Conservation (phyloP, 305 asterid genomes). For the Solanum hybrid region DNA sequence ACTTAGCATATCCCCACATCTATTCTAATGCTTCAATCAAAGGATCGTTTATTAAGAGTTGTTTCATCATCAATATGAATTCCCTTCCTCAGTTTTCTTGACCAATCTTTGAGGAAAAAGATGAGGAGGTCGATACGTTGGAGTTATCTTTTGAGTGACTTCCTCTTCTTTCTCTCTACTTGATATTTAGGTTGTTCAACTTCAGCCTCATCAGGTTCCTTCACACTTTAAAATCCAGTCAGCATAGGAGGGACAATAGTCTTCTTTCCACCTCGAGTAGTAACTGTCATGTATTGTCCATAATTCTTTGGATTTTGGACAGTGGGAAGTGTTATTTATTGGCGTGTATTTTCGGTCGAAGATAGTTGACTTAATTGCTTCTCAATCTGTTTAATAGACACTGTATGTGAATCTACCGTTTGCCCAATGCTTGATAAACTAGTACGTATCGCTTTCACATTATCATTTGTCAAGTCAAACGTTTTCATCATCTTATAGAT, state of each 20-base stretch:
- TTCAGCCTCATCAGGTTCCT: neutral
- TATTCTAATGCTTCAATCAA: neutral
- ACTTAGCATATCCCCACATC: neutral
- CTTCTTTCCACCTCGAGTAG: neutral
- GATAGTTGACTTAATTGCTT: too few relatives aligned
- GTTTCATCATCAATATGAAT: neutral
- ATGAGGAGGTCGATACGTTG: neutral
- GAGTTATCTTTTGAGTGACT: neutral
- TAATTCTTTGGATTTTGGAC: too few relatives aligned
- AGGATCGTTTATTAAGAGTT: neutral
- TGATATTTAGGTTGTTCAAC: neutral
- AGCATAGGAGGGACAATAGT: neutral
- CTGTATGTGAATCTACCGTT: too few relatives aligned
- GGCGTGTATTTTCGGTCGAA: too few relatives aligned
- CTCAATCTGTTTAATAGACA: too few relatives aligned
- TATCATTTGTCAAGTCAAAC: too few relatives aligned
- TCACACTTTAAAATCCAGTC: neutral
- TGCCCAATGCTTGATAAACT: too few relatives aligned
- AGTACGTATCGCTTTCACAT: too few relatives aligned
- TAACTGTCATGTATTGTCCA: neutral
- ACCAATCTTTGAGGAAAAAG: neutral
- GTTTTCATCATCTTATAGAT: too few relatives aligned
- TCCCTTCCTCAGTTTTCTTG: neutral
- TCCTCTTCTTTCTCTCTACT: neutral
- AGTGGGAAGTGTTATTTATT: too few relatives aligned